Percentiles rank a stretch among this genome's conserved stretches.
Evolutionary conservation across 129 eudicot species (phyloP).

Genomic region (Helianthus annuus): HanXRQr2.0-SUNRISE NC_035434.2:45464481-45464980

Average conservation of each 20-base stretch:
- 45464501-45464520: not conserved
- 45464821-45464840: constrained; percentile 43
- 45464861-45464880: constrained; percentile 50
- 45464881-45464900: constrained; percentile 46
- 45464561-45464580: not conserved
- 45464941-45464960: not conserved
- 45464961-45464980: too few species aligned
- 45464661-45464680: not conserved
- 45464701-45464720: not conserved
- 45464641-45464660: too few species aligned
- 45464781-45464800: constrained; percentile 42
- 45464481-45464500: constrained; percentile 5
- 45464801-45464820: constrained; percentile 32
- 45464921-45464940: not conserved
- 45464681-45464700: constrained; percentile 2
- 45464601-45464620: too few species aligned
- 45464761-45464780: constrained; percentile 47
- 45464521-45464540: not conserved
- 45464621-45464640: too few species aligned
- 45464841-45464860: constrained; percentile 43
- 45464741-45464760: constrained; percentile 56
- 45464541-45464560: not conserved
- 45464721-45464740: constrained; percentile 41
- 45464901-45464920: not conserved
- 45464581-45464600: too few species aligned